Evolutionary conservation across 352 stramenopile genomes (phyloP), one percentile per base, ranked within the genome.

Genomic region (Phytophthora tubulina): DNA sequence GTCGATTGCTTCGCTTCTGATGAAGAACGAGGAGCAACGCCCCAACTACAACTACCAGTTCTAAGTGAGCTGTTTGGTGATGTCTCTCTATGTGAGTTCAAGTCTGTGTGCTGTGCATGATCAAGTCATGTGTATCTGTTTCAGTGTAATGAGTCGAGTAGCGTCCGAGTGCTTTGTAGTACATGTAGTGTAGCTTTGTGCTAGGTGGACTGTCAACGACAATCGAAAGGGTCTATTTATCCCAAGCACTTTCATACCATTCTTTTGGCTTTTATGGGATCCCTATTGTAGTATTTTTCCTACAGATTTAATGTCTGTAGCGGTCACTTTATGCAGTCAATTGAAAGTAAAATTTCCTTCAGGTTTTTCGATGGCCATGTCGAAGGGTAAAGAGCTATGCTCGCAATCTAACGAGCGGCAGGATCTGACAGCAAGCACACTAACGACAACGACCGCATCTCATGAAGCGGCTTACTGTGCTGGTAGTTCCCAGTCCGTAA

Each of bases 1-100:
- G 55, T 86, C 83, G 2, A 91, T 91, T 50, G 78, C 85, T 39
- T 88, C 82, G 57, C 75, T 92, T 9, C 53, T 92, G 53, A 73
- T 70, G 46, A 76, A 80, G 63, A 71, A 62, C 9, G 72, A 68
- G 3, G 62, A 75, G 38, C 67, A 66, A 38, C 65, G 51, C 31
- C 13, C 59, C 41, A 75, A 54, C 58, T 71, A 44, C 66, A 70
- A 52, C 60, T 80, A 72, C 62, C 67, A 75, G 49, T 80, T 80
- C 42, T 80, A 73, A 73, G 59, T 53, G 60, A 46, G 33, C 33
- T 52, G 11, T 10, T 30, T 50, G 32, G 27, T 42, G 33, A 41
- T 53, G 39, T 63, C 15, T 67, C 44, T 71, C 39, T 9, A 38
- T 70, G 30, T 71, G 49, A 38, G 58, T 61, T 36, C 55, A 61